These are phyloP conservation scores for Aspergillus pseudotamarii DNA, from an alignment of 2,329 filamentous ascomycete genomes.

Conservation along the genomic window DNA sequence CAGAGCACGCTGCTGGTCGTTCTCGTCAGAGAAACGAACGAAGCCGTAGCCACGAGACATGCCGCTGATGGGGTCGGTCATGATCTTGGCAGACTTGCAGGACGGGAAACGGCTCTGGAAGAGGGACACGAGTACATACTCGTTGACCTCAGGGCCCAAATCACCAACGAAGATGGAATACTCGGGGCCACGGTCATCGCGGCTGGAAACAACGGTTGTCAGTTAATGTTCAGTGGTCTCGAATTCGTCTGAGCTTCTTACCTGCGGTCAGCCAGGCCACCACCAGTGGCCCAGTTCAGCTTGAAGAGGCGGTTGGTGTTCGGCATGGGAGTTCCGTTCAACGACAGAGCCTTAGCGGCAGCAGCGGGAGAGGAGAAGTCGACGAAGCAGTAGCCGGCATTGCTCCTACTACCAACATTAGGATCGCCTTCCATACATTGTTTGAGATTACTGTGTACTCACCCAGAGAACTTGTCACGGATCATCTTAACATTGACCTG, in stretches of 20 bases:
- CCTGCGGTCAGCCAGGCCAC: slow-evolving; percentile 91
- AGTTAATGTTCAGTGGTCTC: background rate
- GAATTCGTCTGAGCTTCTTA: slow-evolving; percentile 43
- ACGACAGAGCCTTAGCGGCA: slow-evolving; percentile 83
- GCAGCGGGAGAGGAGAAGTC: slow-evolving; percentile 84
- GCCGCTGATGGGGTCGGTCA: slow-evolving; percentile 97
- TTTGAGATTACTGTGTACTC: slow-evolving; percentile 39
- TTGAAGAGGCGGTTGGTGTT: slow-evolving; percentile 97
- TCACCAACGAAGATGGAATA: slow-evolving; percentile 98
- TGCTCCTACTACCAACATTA: slow-evolving; percentile 64
- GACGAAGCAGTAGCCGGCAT: slow-evolving; percentile 98
- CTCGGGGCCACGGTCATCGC: slow-evolving; percentile 94
- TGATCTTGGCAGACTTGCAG: slow-evolving; percentile 99
- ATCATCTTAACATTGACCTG: slow-evolving; percentile 99
- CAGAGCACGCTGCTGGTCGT: slow-evolving; percentile 92
- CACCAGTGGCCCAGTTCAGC: slow-evolving; percentile 98
- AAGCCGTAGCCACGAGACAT: slow-evolving; percentile 98
- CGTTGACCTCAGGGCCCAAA: slow-evolving; percentile 96
- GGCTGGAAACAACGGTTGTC: slow-evolving; percentile 42
- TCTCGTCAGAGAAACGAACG: slow-evolving; percentile 93
- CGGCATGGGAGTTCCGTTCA: slow-evolving; percentile 87
- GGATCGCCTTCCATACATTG: slow-evolving; percentile 27
- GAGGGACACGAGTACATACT: slow-evolving; percentile 94
- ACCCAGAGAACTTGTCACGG: slow-evolving; percentile 98
- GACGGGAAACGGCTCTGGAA: slow-evolving; percentile 96